Percentiles rank a stretch among this genome's conserved stretches.
Conservation (phyloP, 2,329 filamentous ascomycete genomes). For the Bimuria novae-zelandiae region DNA sequence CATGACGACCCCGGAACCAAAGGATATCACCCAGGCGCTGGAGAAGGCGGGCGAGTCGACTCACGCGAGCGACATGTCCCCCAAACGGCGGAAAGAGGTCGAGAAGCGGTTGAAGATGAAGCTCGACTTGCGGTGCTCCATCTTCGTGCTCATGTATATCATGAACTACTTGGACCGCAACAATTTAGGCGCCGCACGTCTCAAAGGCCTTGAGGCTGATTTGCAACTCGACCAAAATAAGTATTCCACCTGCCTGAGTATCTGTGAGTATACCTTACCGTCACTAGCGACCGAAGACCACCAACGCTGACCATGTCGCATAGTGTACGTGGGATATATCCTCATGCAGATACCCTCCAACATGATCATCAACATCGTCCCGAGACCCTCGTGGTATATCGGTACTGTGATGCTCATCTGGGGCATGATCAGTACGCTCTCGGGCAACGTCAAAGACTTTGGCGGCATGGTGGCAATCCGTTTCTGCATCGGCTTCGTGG, state of each 20-base stretch:
- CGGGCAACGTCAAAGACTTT: conserved; percentile 39
- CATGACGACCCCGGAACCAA: neutral
- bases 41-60: conserved; percentile 10
- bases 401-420: conserved; percentile 45
- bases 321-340: conserved; percentile 27
- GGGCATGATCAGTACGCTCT: conserved; percentile 47
- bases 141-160: conserved; percentile 45
- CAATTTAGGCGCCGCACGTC: conserved; percentile 42
- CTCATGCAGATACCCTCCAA: conserved; percentile 48
- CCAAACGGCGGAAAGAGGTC: conserved; percentile 34
- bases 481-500: conserved; percentile 46
- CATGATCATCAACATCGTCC: conserved; percentile 49
- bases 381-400: conserved; percentile 43
- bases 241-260: conserved; percentile 41
- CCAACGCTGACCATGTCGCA: conserved; percentile 15
- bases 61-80: conserved; percentile 23
- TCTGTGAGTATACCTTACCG: conserved; percentile 22
- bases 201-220: conserved; percentile 40
- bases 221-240: conserved; percentile 35
- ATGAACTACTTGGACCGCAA: conserved; percentile 41
- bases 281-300: neutral
- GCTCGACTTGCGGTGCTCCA: conserved; percentile 36
- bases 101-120: conserved; percentile 44
- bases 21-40: conserved; percentile 7
- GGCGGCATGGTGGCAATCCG: conserved; percentile 45